Base-by-base conservation (phyloP, 2,329 filamentous ascomycete genomes). In the Trichoderma sp. region DNA sequence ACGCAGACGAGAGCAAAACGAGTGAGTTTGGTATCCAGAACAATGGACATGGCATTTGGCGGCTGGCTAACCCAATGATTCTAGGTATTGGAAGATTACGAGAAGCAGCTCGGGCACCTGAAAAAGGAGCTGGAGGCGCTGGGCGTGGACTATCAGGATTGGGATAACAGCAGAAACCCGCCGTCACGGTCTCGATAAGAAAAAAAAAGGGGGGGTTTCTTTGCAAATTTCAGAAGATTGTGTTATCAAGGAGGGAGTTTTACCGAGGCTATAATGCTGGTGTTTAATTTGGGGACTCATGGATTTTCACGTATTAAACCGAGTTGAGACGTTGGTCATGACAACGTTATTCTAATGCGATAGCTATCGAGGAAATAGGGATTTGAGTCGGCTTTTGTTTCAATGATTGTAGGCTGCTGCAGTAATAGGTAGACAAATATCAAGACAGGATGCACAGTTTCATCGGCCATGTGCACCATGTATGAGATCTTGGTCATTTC, bases 11-110 rank as follows among this genome's bases (percentile, higher is more conserved):
- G 90, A 78, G 87, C 91, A 52, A 92, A 92, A 79, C 92, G 93
- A 86, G 91, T 92, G 78, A 74, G 85, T 77, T 7, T 59, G 43
- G 28, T 30, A 28, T 6, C 7, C 5, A 30, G 37, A 8, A 24
- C 1, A 24, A 24, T 49, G n/a, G 1, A 13, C 2, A 18, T 43
- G 39, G 39, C 16, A n/a, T 28, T 34, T 18, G 14, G 3, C 4
- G 51, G 49, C 21, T 30, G 24, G 69, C 71, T 74, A 64, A 77
- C 71, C 46, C 46, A 56, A 5, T 6, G 26, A 6, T 21, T n/a
- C 0, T 71, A 93, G 91, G 90, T 95, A 58, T 80, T 95, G 74
- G 90, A 91, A 75, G 91, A 94, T 76, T 95, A 94, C 78, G 90
- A 94, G 77, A 91, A 90, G 77, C 92, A 95, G 81, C 83, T 96